These are phyloP conservation scores for Quercus wislizeni DNA, from an alignment of 306 rosid species.

Conservation along the genomic window DNA sequence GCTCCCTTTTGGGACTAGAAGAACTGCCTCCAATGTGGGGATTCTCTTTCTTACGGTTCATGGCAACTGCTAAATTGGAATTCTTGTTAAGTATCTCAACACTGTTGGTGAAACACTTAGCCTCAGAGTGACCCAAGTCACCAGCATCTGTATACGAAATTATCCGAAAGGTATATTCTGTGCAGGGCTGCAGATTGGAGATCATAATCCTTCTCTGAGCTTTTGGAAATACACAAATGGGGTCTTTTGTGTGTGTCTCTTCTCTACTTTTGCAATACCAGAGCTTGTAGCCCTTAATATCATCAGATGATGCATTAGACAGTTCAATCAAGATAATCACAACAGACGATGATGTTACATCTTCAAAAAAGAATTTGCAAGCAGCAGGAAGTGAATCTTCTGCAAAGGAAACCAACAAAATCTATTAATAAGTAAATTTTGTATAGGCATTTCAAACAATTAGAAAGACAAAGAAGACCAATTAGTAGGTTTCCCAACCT, in stretches of 20 bases:
- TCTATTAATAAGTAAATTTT: conserved; percentile 26
- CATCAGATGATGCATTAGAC: conserved; percentile 50
- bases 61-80: conserved; percentile 31
- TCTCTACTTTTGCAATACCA: conserved; percentile 87
- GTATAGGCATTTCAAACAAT: conserved; percentile 1
- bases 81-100: conserved; percentile 69
- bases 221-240: conserved; percentile 80
- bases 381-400: conserved; percentile 99
- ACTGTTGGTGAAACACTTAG: conserved; percentile 94
- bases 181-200: conserved; percentile 86
- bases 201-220: conserved; percentile 85
- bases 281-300: conserved; percentile 86
- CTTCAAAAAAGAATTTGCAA: conserved; percentile 96
- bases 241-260: conserved; percentile 64
- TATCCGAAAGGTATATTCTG: conserved; percentile 84
- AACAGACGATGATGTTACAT: conserved; percentile 71
- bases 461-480: conserved; percentile 14
- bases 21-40: conserved; percentile 39
- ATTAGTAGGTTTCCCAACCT: conserved; percentile 49
- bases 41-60: conserved; percentile 46
- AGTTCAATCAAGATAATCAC: conserved; percentile 78
- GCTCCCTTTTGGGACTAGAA: conserved; percentile 51
- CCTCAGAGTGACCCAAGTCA: conserved; percentile 97
- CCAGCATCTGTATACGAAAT: conserved; percentile 66
- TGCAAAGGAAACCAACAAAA: conserved; percentile 31